Percentiles rank a stretch among this genome's conserved stretches.
phyloP scores from a whole-genome alignment of 768 basidiomycete genomes.

The Tulasnella sp. region DNA sequence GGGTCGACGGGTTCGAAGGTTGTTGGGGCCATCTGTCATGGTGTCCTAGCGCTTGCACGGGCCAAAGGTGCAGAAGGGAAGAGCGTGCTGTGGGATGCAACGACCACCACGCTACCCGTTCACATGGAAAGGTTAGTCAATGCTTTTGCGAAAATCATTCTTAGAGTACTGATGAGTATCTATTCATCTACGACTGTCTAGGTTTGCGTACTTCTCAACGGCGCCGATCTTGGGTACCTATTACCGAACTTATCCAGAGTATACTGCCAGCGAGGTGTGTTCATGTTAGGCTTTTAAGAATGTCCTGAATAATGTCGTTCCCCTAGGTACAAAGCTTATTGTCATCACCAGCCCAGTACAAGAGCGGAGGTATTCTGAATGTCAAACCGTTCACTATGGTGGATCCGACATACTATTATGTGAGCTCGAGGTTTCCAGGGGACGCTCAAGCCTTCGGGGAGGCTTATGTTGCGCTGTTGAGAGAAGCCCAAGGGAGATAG shows the following conservation, averaged over 20 bases:
- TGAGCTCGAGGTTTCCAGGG: slow-evolving; percentile 6
- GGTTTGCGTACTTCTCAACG: background rate
- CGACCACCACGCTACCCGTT: slow-evolving; percentile 11
- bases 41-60: slow-evolving; percentile 10
- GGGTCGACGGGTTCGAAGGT: background rate
- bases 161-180: too few relatives aligned
- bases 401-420: slow-evolving; percentile 4
- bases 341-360: background rate
- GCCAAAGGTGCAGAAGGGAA: background rate
- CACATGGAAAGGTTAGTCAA: background rate
- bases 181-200: background rate
- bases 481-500: background rate
- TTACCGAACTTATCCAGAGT: slow-evolving; percentile 12
- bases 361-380: background rate
- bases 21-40: slow-evolving; percentile 12
- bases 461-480: background rate
- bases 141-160: too few relatives aligned
- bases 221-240: background rate
- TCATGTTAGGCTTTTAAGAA: background rate
- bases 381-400: slow-evolving; percentile 1
- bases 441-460: slow-evolving; percentile 10
- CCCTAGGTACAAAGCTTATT: too few relatives aligned
- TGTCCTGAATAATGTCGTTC: too few relatives aligned
- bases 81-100: slow-evolving; percentile 2
- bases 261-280: background rate